These are phyloP conservation scores for Silene uniflora DNA, from an alignment of 148 eudicot genomes.

Conservation along the genomic window DNA sequence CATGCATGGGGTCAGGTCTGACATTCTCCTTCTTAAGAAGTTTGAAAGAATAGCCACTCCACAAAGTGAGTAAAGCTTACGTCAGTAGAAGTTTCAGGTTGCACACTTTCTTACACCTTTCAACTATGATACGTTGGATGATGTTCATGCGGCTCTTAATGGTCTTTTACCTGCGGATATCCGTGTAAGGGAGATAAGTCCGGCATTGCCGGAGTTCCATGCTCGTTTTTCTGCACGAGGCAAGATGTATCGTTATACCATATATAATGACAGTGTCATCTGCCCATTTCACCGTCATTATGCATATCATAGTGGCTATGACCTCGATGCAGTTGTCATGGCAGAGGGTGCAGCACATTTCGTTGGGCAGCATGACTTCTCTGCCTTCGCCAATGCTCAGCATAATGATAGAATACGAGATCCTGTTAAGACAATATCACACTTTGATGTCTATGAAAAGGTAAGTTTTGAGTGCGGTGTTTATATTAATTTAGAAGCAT, in stretches of 20 bases:
- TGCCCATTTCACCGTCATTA: slow-evolving; percentile 67
- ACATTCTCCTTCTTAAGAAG: slow-evolving; percentile 22
- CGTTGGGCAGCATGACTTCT: slow-evolving; percentile 71
- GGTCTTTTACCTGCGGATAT: slow-evolving; percentile 90
- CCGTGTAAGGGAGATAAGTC: slow-evolving; percentile 71
- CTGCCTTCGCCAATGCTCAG: slow-evolving; percentile 69
- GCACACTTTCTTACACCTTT: slow-evolving; percentile 88
- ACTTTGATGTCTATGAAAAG: slow-evolving; percentile 66
- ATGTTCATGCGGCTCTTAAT: slow-evolving; percentile 70
- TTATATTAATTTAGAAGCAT: not conserved
- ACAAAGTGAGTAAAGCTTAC: slow-evolving; percentile 20
- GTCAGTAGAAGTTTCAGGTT: slow-evolving; percentile 56
- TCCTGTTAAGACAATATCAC: slow-evolving; percentile 72
- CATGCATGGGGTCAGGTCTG: slow-evolving; percentile 98
- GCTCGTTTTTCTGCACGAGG: slow-evolving; percentile 78
- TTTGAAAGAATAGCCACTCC: slow-evolving; percentile 11
- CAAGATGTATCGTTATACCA: slow-evolving; percentile 79
- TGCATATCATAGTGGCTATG: slow-evolving; percentile 70
- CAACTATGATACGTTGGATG: slow-evolving; percentile 71
- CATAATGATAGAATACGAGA: slow-evolving; percentile 52
- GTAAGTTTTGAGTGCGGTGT: slow-evolving; percentile 29
- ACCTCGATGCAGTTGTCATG: slow-evolving; percentile 63
- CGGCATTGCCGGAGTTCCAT: slow-evolving; percentile 78
- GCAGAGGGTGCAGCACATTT: slow-evolving; percentile 64
- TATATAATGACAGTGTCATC: slow-evolving; percentile 64